Evolutionary conservation across 2,329 filamentous ascomycete species (phyloP), one percentile per base, ranked within the genome.

Genomic region (Fusarium keratoplasticum): DNA sequence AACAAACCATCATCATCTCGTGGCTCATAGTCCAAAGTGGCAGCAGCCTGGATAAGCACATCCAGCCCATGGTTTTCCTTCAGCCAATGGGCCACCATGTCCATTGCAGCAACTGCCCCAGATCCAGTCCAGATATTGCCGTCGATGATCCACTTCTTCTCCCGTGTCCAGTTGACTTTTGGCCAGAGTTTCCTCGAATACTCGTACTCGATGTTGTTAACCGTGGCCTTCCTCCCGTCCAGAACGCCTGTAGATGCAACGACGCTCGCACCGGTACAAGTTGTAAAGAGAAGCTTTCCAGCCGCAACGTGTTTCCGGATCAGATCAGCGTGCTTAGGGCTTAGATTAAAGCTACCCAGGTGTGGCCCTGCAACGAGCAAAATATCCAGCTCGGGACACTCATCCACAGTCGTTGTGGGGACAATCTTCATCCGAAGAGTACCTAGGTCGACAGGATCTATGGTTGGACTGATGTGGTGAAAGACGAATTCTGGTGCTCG

Each of bases 81-180:
- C 25, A 61, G 27, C 58, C 58, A 61, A 11, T 61, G 58, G 4
- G 58, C 38, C n/a, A 42, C 58, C 36, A 44, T 61, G 36, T 40
- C 36, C 25, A 31, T 61, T 18, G 18, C 27, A 22, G 36, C 58
- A 6, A 83, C 76, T 0, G 85, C 83, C 6, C 85, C 85, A 8
- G 81, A 81, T 1, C 82, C 83, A 1, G 85, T 87, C 85, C 85
- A 87, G 47, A 86, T 79, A 50, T 86, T 85, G 2, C 81, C 82
- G 62, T 86, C 84, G 3, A 83, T 72, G 63, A 85, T 80, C 84
- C 85, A 87, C 71, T 86, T 83, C 66, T 80, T 81, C 38, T 84
- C 80, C 40, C 70, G 78, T 2, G 80, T 81, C 85, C 85, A 87
- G 7, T 85, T 81, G 8, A 86, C 84, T 4, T 83, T 80, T 0